These are phyloP conservation scores for Lojkania enalia DNA, from an alignment of 2,329 filamentous ascomycete genomes.

Conservation along the genomic window DNA sequence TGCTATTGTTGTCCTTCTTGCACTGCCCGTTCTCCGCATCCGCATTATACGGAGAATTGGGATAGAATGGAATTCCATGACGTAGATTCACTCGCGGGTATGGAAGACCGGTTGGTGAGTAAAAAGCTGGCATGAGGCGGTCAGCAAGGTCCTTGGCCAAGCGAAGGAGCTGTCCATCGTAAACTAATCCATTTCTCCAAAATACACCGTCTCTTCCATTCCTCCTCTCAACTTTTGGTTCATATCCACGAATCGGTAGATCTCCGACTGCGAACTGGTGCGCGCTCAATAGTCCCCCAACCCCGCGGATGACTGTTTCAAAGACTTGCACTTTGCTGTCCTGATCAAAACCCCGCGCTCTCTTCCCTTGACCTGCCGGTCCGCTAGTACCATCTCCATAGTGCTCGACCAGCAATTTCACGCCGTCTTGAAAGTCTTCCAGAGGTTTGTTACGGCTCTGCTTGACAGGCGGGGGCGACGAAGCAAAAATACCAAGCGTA, in stretches of 20 bases:
- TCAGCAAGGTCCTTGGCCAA: constrained; percentile 83
- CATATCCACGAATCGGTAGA: constrained; percentile 80
- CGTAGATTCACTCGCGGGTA: constrained; percentile 94
- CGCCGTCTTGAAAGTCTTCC: constrained; percentile 73
- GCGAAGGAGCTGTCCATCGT: constrained; percentile 88
- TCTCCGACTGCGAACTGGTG: constrained; percentile 93
- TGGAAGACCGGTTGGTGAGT: constrained; percentile 85
- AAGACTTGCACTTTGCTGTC: constrained; percentile 99
- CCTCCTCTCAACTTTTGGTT: constrained; percentile 51
- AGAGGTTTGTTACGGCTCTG: constrained; percentile 58
- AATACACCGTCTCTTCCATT: constrained; percentile 53
- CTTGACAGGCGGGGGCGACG: constrained; percentile 61
- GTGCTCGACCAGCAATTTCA: constrained; percentile 73
- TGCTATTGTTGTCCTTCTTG: constrained; percentile 48
- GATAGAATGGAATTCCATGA: constrained; percentile 88
- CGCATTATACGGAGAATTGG: constrained; percentile 77
- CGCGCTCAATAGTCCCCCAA: constrained; percentile 87
- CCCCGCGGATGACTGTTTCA: constrained; percentile 92
- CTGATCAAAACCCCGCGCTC: constrained; percentile 83
- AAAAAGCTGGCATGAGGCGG: constrained; percentile 87
- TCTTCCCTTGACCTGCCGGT: constrained; percentile 67
- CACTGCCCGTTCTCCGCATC: constrained; percentile 55
- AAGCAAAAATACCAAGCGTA: constrained; percentile 89
- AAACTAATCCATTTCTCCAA: constrained; percentile 78
- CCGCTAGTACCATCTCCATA: constrained; percentile 84